Evolutionary conservation across 148 eudicot species (phyloP).

Genomic region (Simmondsia chinensis): DNA sequence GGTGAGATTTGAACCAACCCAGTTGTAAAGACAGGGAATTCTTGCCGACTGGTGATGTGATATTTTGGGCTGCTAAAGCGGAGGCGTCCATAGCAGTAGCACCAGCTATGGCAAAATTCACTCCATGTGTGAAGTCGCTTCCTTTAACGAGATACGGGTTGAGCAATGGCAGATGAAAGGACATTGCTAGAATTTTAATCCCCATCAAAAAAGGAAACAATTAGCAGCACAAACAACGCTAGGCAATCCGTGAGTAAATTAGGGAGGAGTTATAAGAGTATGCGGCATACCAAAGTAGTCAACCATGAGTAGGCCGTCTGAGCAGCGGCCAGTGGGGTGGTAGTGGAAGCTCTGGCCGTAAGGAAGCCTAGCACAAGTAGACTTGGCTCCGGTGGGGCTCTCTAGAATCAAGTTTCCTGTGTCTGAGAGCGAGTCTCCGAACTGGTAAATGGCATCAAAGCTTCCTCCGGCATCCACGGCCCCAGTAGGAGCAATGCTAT

Average conservation of each 20-base stretch:
- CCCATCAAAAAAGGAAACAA: neutral
- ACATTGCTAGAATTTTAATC: neutral
- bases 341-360: neutral
- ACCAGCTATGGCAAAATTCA: slow-evolving; percentile 9
- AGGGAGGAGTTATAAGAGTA: neutral
- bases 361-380: neutral
- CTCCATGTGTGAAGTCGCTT: slow-evolving; percentile 9
- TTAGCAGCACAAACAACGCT: neutral
- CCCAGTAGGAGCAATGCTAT: too few species aligned
- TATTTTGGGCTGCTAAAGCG: neutral
- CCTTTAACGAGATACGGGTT: slow-evolving; percentile 3
- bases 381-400: neutral
- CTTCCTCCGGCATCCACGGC: too few species aligned
- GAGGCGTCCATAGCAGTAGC: slow-evolving; percentile 8
- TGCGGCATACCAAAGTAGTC: neutral
- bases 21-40: slow-evolving; percentile 5
- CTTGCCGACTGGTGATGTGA: neutral
- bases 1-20: slow-evolving; percentile 8
- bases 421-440: slow-evolving; percentile 7
- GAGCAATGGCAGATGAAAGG: neutral
- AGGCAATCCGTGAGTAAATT: neutral
- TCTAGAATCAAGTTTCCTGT: neutral
- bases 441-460: slow-evolving; percentile 6
- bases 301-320: slow-evolving; percentile 9
- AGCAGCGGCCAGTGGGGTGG: slow-evolving; percentile 6